These are phyloP conservation scores for Chalciporus piperatus DNA, from an alignment of 768 basidiomycete genomes.

Conservation along the genomic window DNA sequence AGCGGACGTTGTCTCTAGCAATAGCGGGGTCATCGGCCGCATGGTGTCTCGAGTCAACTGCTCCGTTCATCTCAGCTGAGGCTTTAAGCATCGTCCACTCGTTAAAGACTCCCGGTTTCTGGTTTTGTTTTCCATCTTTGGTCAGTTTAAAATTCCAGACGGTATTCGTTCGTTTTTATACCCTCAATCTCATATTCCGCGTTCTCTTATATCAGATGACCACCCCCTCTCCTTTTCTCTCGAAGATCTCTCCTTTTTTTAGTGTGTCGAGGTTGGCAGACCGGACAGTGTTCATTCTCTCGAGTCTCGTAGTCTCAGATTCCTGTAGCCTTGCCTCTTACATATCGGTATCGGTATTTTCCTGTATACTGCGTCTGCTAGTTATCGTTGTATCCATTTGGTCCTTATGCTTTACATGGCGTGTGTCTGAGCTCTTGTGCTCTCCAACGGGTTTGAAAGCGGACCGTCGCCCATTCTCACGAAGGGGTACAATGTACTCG, in stretches of 20 bases:
- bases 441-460: background rate
- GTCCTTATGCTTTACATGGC: too few relatives aligned
- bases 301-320: too few relatives aligned
- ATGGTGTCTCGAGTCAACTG: background rate
- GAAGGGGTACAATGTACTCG: background rate
- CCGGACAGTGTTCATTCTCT: too few relatives aligned
- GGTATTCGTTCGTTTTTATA: background rate
- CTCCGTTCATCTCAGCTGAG: background rate
- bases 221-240: background rate
- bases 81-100: background rate
- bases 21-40: background rate
- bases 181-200: background rate
- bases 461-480: background rate
- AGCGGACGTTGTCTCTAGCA: background rate
- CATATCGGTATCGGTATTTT: too few relatives aligned
- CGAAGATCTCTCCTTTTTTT: background rate
- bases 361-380: too few relatives aligned
- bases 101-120: background rate
- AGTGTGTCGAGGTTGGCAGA: too few relatives aligned
- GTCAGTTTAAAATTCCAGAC: background rate
- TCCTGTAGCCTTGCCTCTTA: too few relatives aligned
- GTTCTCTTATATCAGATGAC: background rate
- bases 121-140: background rate
- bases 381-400: too few relatives aligned
- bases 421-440: background rate